phyloP scores from a whole-genome alignment of 2,329 filamentous ascomycete species.

The Colletotrichum viniferum region DNA sequence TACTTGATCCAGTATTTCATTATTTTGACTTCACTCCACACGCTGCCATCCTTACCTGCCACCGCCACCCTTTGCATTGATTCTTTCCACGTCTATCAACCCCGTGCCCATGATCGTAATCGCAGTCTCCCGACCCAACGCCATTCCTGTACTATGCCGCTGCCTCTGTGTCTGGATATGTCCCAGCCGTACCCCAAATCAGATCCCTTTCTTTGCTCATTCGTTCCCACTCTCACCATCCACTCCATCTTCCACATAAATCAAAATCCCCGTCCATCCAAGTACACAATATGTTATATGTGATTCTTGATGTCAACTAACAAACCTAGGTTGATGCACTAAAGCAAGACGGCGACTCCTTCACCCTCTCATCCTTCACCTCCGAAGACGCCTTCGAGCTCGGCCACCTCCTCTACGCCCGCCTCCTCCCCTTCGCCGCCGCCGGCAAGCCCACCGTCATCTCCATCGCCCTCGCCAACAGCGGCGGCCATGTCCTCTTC shows the following conservation, averaged over 20 bases:
- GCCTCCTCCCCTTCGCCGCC: constrained; percentile 57
- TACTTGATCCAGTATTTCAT: background rate
- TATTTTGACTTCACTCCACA: background rate
- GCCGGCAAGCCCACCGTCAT: constrained; percentile 56
- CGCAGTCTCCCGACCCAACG: too few species aligned
- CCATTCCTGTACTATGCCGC: too few species aligned
- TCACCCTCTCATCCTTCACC: constrained; percentile 60
- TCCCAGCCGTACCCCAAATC: background rate
- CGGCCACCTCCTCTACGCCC: constrained; percentile 66
- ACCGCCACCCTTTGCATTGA: too few species aligned
- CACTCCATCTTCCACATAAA: background rate
- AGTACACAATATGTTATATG: too few species aligned
- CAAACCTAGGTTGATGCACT: constrained; percentile 28
- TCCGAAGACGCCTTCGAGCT: constrained; percentile 68
- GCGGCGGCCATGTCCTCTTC: constrained; percentile 64
- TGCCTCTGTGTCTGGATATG: too few species aligned
- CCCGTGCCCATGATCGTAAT: too few species aligned
- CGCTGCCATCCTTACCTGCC: background rate
- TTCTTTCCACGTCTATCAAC: background rate
- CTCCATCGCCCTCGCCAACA: constrained; percentile 66
- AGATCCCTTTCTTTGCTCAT: background rate
- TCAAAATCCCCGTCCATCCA: background rate
- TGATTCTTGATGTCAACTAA: too few species aligned
- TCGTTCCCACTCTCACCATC: too few species aligned
- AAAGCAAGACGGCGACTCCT: constrained; percentile 43